Base-by-base conservation (phyloP, 2,329 filamentous ascomycete genomes). In the Trichothecium sympodiale region DNA sequence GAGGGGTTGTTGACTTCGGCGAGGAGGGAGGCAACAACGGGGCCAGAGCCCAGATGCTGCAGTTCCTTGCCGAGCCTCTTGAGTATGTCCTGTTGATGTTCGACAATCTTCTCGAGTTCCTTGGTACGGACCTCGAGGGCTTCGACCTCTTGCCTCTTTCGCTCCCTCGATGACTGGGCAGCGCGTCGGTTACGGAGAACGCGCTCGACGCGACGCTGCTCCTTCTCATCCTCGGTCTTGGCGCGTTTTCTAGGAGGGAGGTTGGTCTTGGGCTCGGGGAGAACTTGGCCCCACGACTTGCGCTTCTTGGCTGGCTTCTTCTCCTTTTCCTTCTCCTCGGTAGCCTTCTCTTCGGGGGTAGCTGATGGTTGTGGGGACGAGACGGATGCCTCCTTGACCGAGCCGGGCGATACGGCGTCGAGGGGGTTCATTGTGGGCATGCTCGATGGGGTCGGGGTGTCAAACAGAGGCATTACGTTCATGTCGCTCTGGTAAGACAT, bases 141-240 rank as follows among this genome's bases (percentile, higher is more conserved):
- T 61, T 96, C 91, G 28, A 94, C 86, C 61, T 96, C 78, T 12
- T 71, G 70, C 38, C 88, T 77, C 71, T 95, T 94, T 41, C 88
- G 83, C 61, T 98, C 91, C 34, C 91, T 74, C 4, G 91, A 98
- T 40, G 93, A 95, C 69, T 96, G 91, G 29, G 91, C 91, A 31
- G 91, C 91, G 40, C 88, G 84, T 46, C 91, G 85, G 56, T 98
- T 98, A 31, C 91, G 82, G 49, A 96, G 85, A 45, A 98, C 91
- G 43, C 91, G 85, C 67, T 98, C 91, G 37, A 96, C 93, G 42
- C 91, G 83, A 31, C 91, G 83, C 61, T 98, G 91, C 63, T 96
- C 91, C 65, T 98, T 98, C 62, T 98, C 91, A 53, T 95, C 91
- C 51, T 94, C 89, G 3, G 91, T 98, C 74, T 96, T 98, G 49